phyloP scores from a whole-genome alignment of 371 early-diverging fungal genomes.

The Rhizopus stolonifer region DNA sequence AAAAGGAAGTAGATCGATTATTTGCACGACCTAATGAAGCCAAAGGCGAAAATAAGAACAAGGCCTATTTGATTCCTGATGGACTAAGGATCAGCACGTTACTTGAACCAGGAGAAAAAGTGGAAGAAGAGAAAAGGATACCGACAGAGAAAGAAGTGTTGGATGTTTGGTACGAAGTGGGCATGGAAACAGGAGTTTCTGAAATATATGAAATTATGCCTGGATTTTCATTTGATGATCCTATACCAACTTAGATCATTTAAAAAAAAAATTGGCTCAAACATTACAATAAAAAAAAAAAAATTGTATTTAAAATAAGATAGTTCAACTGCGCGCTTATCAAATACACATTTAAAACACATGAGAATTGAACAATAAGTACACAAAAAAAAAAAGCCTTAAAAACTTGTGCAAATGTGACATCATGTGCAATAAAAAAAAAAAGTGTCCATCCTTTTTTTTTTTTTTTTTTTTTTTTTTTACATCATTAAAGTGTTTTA shows the following conservation, averaged over 20 bases:
- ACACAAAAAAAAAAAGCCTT: no score
- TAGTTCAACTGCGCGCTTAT: no score
- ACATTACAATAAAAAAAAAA: background rate
- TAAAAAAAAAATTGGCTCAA: background rate
- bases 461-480: no score
- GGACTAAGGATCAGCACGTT: slow-evolving; percentile 1
- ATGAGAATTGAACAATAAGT: no score
- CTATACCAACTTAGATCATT: background rate
- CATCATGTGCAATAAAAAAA: no score
- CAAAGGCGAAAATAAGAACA: background rate
- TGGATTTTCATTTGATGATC: slow-evolving; percentile 26
- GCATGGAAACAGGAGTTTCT: slow-evolving; percentile 38
- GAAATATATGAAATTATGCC: slow-evolving; percentile 21
- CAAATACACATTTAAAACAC: no score
- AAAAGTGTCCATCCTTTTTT: no score
- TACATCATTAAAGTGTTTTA: no score
- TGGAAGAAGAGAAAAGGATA: background rate
- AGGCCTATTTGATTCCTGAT: background rate
- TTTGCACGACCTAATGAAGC: slow-evolving; percentile 14
- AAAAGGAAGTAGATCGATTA: slow-evolving; percentile 35
- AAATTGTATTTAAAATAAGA: background rate
- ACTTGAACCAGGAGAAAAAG: slow-evolving; percentile 14
- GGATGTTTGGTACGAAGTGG: slow-evolving; percentile 37
- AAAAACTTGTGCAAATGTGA: no score
- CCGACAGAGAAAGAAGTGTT: background rate